phyloP scores from a whole-genome alignment of 176 grass and related monocot species.

The Cenchrus americanus region DNA sequence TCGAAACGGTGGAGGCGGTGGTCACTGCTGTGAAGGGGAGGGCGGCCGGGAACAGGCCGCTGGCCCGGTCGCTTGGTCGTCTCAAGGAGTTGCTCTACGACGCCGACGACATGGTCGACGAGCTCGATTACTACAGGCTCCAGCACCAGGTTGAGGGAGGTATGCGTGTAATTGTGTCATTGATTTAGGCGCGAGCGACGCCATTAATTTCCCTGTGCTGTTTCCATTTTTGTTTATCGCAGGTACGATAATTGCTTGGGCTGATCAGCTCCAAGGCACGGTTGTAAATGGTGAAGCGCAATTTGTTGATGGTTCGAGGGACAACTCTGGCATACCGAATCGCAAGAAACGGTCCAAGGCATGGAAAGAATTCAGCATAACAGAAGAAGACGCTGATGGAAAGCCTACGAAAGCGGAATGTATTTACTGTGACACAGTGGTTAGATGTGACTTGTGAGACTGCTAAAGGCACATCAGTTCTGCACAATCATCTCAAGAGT shows the following conservation, averaged over 20 bases:
- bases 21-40: background rate
- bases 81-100: slow-evolving; percentile 46
- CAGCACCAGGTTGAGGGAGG: slow-evolving; percentile 32
- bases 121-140: slow-evolving; percentile 49
- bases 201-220: background rate
- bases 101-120: slow-evolving; percentile 40
- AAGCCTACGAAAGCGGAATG: background rate
- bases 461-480: background rate
- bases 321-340: background rate
- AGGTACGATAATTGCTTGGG: background rate
- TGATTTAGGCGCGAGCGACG: too few species aligned
- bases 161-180: background rate
- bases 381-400: background rate
- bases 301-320: background rate
- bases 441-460: background rate
- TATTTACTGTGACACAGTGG: background rate
- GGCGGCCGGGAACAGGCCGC: background rate
- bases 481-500: slow-evolving; percentile 20
- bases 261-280: background rate
- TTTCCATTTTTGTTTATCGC: too few species aligned
- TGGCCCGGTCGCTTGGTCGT: background rate
- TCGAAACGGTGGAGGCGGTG: background rate
- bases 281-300: background rate
- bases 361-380: background rate
- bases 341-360: background rate